Evolutionary conservation across 371 early-diverging fungal genomes (phyloP), one percentile per base, ranked within the genome.

Genomic region (Gilbertella persicaria): DNA sequence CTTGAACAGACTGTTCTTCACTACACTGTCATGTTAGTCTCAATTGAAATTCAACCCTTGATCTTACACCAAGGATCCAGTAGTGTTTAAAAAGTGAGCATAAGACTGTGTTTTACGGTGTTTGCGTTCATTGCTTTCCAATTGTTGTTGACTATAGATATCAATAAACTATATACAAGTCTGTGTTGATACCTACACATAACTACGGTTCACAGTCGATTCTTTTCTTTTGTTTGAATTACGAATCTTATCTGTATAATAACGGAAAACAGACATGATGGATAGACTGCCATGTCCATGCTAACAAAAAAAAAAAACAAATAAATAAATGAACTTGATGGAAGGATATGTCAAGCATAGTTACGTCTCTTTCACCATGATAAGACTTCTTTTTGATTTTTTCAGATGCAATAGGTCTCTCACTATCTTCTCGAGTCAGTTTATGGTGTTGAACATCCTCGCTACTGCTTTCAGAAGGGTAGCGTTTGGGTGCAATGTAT

Each of bases 361-460:
- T 21, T 61, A 71, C 73, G 19, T 69, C 68, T 53, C 62, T 67
- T n/a, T 71, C 71, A 23, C 53, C 53, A 30, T 60, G 59, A n/a
- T 58, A 62, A 10, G 69, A 65, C 43, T 69, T 73, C 52, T 73
- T 73, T 55, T 77, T 77, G 14, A 77, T 77, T 44, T 77, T 77
- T 58, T 77, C 78, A 49, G 78, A 77, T 13, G 78, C 78, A 67
- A 77, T 77, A 2, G 78, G 78, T 16, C 72, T 56, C 45, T 73
- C 74, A 37, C 74, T 77, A 46, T 77, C 78, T 47, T 77, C 74
- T 53, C 78, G 55, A 13, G 78, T 77, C 47, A 77, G 47, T 62
- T 71, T 69, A 38, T 69, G 69, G 47, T 75, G 75, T 16, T 71
- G 63, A 1, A 62, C 62, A 38, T 58, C 60, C 24, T 55, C 60